Evolutionary conservation across 2,329 filamentous ascomycete genomes (phyloP), one percentile per base, ranked within the genome.

Genomic region (Fusarium aywerte): DNA sequence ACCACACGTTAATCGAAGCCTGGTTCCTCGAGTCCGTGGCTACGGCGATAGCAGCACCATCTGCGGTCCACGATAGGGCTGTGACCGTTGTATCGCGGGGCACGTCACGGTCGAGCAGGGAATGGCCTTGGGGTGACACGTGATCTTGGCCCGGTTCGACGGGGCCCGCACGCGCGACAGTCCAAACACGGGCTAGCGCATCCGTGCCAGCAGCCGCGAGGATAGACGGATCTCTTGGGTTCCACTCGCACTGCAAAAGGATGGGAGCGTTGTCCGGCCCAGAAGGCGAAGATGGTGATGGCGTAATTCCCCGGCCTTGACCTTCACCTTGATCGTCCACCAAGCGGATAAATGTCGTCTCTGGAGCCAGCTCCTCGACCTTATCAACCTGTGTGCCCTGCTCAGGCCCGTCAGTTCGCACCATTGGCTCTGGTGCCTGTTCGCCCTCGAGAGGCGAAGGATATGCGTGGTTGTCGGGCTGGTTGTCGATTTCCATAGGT

Each of bases 181-280:
- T 89, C 87, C 88, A 90, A 80, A 90, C 83, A 68, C 87, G 87
- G 82, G 87, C 88, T 86, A 90, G 86, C 79, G 87, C 86, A 82
- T 90, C 88, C 77, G 87, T 89, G 74, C 88, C 88, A 81, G 86
- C 87, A 82, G 87, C 87, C 78, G 87, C 88, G 83, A 90, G 82
- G 79, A 88, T 81, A 62, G 84, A 86, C 77, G 87, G 85, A 81
- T 90, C 84, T 78, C 77, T 82, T 71, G 88, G 88, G 82, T 86
- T 89, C 86, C 87, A 90, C 82, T 89, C 86, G 84, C 87, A 89
- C 78, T 89, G 87, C 80, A 90, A 83, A 78, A 90, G 80, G 73
- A 89, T 83, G 75, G 87, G 86, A 78, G 82, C 81, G 73, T 83
- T 85, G 75, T 87, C 84, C 65, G 75, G 73, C 62, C 78, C 76